These are phyloP conservation scores for Pleurotus cornucopiae DNA, from an alignment of 768 basidiomycete genomes.

Conservation along the genomic window DNA sequence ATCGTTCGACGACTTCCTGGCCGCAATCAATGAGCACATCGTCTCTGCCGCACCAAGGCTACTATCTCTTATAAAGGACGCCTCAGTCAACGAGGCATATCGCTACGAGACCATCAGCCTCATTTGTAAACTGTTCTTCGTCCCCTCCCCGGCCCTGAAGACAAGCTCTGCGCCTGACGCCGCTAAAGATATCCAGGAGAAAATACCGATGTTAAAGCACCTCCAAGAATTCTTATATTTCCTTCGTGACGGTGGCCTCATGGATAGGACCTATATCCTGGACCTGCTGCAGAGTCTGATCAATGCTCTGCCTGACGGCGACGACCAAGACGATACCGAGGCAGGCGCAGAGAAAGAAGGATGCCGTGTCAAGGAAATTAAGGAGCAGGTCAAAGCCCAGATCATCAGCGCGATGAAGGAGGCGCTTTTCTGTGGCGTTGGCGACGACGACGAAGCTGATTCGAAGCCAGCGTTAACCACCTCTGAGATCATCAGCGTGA, in stretches of 20 bases:
- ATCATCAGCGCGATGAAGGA: constrained; percentile 7
- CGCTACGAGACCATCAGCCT: not conserved
- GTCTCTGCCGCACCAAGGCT: not conserved
- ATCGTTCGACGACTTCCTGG: not conserved
- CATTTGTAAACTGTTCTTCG: not conserved
- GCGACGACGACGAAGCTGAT: not conserved
- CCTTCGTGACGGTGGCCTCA: constrained; percentile 6
- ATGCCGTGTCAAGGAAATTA: not conserved
- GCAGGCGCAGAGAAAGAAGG: not conserved
- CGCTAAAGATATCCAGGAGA: not conserved
- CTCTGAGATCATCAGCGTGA: not conserved
- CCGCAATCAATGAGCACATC: not conserved
- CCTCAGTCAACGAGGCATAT: not conserved
- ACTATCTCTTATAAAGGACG: not conserved
- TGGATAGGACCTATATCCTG: constrained; percentile 8
- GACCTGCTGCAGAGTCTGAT: constrained; percentile 4
- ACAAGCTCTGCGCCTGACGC: not conserved
- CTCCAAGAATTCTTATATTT: constrained; percentile 9
- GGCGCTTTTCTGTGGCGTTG: not conserved
- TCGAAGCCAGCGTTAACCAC: not conserved
- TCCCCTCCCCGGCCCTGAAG: not conserved
- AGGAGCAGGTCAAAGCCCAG: not conserved
- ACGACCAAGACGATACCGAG: not conserved
- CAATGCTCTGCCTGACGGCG: not conserved
- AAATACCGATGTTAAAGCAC: constrained; percentile 5